A percentile compares a stretch with the other conserved stretches of the same genome.
These are phyloP conservation scores for Penstemon barbatus DNA, from an alignment of 257 asterid species.

Conservation along the genomic window DNA sequence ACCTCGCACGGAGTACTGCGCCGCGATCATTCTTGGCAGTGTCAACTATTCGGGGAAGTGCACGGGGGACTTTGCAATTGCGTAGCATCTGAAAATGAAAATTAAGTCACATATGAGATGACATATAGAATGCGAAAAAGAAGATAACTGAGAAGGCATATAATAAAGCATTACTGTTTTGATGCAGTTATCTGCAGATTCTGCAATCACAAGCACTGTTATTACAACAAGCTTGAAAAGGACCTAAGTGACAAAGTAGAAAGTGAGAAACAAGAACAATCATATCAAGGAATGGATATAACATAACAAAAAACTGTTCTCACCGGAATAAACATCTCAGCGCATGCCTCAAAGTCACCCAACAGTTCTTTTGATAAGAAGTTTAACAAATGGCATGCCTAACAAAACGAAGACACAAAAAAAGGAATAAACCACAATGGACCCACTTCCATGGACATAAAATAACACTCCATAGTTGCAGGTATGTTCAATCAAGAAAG, in stretches of 20 bases:
- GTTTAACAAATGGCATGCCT: slow-evolving; percentile 86
- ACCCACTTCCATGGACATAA: not conserved
- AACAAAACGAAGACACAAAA: slow-evolving; percentile 23
- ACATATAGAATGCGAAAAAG: slow-evolving; percentile 18
- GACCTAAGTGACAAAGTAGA: slow-evolving; percentile 56
- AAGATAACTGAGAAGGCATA: slow-evolving; percentile 15
- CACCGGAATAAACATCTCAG: slow-evolving; percentile 97
- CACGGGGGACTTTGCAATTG: slow-evolving; percentile 95
- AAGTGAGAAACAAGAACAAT: slow-evolving; percentile 40
- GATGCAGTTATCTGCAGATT: slow-evolving; percentile 98
- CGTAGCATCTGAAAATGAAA: slow-evolving; percentile 73
- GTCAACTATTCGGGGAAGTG: slow-evolving; percentile 86
- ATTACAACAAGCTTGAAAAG: slow-evolving; percentile 99
- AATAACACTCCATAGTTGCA: slow-evolving; percentile 7
- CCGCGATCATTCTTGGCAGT: slow-evolving; percentile 89
- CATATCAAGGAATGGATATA: slow-evolving; percentile 25
- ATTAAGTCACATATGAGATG: slow-evolving; percentile 21
- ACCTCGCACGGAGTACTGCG: slow-evolving; percentile 99
- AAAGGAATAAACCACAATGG: slow-evolving; percentile 15
- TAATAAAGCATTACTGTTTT: slow-evolving; percentile 66
- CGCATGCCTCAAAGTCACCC: slow-evolving; percentile 98
- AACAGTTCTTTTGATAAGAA: slow-evolving; percentile 91
- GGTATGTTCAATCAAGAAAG: slow-evolving; percentile 18
- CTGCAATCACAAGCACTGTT: slow-evolving; percentile 98
- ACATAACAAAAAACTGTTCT: slow-evolving; percentile 35